Evolutionary conservation across 305 asterid genomes (phyloP).

Genomic region (Fraxinus dipetala): DNA sequence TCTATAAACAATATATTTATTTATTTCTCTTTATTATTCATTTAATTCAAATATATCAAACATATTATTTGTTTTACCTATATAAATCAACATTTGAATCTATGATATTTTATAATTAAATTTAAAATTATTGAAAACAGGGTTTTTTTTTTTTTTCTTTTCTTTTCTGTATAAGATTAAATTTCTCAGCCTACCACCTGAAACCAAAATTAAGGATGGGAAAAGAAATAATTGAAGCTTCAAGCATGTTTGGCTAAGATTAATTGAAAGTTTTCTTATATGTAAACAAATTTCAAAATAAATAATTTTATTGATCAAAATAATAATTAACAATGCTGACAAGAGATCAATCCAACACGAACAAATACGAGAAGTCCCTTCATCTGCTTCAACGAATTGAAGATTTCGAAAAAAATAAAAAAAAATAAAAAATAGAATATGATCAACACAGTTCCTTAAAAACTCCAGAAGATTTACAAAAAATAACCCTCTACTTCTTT

Average conservation of each 20-base stretch:
- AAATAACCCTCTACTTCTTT: not conserved
- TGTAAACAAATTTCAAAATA: not conserved
- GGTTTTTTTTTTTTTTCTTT: not conserved
- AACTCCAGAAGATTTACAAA: too few relatives aligned
- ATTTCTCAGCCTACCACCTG: not conserved
- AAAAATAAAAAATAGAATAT: too few relatives aligned
- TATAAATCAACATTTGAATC: not conserved
- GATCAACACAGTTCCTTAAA: not conserved
- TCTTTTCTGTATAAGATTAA: not conserved
- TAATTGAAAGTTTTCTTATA: not conserved
- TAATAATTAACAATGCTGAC: not conserved
- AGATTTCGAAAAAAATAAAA: not conserved
- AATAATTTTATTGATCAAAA: not conserved
- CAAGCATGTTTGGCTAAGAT: not conserved
- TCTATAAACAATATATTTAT: not conserved
- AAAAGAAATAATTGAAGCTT: not conserved
- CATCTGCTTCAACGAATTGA: not conserved
- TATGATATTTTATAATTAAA: too few relatives aligned
- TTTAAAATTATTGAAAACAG: not conserved
- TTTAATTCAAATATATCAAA: too few relatives aligned
- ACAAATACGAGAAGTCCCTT: not conserved
- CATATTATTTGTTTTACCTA: not conserved
- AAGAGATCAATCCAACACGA: not conserved
- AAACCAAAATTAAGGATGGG: not conserved
- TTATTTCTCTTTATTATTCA: too few relatives aligned